phyloP scores from a whole-genome alignment of 495 filamentous ascomycete species.

The Podospora comata region DNA sequence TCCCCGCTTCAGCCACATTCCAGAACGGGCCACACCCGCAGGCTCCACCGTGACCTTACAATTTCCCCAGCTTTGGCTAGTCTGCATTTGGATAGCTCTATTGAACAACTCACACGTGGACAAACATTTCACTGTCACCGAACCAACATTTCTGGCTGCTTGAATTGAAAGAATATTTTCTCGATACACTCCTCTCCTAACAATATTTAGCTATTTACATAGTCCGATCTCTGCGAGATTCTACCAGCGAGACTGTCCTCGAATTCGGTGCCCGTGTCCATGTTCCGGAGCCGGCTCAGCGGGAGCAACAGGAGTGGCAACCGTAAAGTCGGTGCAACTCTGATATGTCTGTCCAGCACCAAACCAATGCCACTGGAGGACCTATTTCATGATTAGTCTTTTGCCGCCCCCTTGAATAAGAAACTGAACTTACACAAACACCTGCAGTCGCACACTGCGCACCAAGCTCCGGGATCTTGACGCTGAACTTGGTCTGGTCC shows the following conservation, averaged over 20 bases:
- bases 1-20: background rate
- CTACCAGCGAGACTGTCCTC: slow-evolving; percentile 11
- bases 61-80: background rate
- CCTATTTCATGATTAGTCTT: slow-evolving; percentile 31
- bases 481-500: slow-evolving; percentile 60
- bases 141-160: too few relatives aligned
- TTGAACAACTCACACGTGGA: background rate
- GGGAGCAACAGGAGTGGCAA: slow-evolving; percentile 24
- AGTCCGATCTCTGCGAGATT: background rate
- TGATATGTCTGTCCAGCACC: slow-evolving; percentile 70
- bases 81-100: background rate
- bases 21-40: background rate
- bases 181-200: too few relatives aligned
- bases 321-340: slow-evolving; percentile 67
- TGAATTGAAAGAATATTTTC: too few relatives aligned
- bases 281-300: background rate
- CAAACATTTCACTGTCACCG: too few relatives aligned
- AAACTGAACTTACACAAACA: slow-evolving; percentile 48
- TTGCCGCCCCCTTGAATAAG: background rate
- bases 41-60: background rate
- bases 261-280: slow-evolving; percentile 2
- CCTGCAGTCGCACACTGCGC: slow-evolving; percentile 57
- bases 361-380: slow-evolving; percentile 68
- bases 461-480: slow-evolving; percentile 59
- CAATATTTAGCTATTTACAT: background rate